These are phyloP conservation scores for Penstemon barbatus DNA, from an alignment of 257 asterid genomes.

Conservation along the genomic window DNA sequence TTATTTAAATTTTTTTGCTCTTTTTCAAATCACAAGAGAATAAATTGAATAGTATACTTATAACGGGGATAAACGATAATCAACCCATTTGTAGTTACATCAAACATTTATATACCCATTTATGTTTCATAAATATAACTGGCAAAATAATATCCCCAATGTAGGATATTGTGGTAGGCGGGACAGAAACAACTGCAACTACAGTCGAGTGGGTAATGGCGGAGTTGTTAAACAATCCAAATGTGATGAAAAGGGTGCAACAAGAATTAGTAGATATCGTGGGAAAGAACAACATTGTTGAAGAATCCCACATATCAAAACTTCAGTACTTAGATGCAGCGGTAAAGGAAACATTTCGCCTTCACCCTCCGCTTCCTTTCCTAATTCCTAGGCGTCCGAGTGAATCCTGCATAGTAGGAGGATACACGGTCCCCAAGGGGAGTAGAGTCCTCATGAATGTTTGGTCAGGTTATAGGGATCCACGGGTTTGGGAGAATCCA, in stretches of 20 bases:
- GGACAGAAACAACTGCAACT: slow-evolving; percentile 1
- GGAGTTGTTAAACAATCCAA: neutral
- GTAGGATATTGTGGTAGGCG: slow-evolving; percentile 4
- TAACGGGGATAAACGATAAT: too few relatives aligned
- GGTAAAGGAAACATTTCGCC: neutral
- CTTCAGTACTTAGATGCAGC: neutral
- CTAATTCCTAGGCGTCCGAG: slow-evolving; percentile 5
- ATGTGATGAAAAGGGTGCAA: neutral
- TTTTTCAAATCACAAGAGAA: too few relatives aligned
- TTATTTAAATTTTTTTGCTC: too few relatives aligned
- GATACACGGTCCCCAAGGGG: slow-evolving; percentile 3
- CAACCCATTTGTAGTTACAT: too few relatives aligned
- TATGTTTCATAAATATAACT: neutral
- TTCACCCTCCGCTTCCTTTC: slow-evolving; percentile 6
- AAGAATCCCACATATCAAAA: neutral
- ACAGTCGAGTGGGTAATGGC: slow-evolving; percentile 14
- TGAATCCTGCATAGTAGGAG: slow-evolving; percentile 4
- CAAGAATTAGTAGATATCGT: neutral
- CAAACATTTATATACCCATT: too few relatives aligned
- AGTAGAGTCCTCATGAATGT: neutral
- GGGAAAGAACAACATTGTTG: slow-evolving; percentile 1
- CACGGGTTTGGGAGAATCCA: slow-evolving; percentile 1
- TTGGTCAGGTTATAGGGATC: neutral
- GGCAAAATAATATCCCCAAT: neutral
- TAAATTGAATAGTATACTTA: too few relatives aligned